Percentiles rank a stretch among this genome's conserved stretches.
Evolutionary conservation across 257 asterid species (phyloP).

Genomic region (Cinchona pubescens): DNA sequence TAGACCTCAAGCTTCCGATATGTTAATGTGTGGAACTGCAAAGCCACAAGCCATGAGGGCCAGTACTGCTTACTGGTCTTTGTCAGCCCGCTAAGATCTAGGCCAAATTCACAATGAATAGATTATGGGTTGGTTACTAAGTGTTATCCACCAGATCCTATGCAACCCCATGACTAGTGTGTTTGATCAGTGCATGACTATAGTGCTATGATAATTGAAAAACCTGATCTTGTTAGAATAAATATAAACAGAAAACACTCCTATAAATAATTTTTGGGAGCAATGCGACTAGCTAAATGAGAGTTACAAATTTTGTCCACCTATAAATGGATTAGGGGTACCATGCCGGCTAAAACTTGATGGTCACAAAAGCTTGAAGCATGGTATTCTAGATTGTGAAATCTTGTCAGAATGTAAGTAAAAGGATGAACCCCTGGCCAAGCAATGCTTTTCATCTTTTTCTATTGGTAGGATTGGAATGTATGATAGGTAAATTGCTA

Average conservation of each 20-base stretch:
- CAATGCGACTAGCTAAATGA: no score
- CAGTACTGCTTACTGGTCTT: background rate
- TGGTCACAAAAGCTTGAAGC: background rate
- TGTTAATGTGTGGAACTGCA: background rate
- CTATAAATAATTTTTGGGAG: no score
- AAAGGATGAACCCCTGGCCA: background rate
- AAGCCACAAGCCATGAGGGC: background rate
- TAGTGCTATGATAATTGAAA: no score
- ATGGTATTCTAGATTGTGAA: background rate
- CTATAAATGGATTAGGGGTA: no score
- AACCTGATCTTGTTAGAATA: no score
- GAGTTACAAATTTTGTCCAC: no score
- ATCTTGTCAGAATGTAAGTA: background rate
- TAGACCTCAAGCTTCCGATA: background rate
- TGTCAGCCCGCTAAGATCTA: slow-evolving; percentile 13
- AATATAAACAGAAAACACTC: no score
- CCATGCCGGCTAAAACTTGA: background rate
- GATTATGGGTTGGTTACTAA: background rate
- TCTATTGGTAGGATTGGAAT: background rate
- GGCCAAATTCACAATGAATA: background rate
- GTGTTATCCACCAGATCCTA: background rate
- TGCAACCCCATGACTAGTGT: background rate
- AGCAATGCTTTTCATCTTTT: background rate
- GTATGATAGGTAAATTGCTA: background rate
- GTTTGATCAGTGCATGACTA: no score